Percentiles rank a stretch among this genome's conserved stretches.
These are phyloP conservation scores for Epicoccum sorghinum DNA, from an alignment of 2,329 filamentous ascomycete genomes.

Conservation along the genomic window DNA sequence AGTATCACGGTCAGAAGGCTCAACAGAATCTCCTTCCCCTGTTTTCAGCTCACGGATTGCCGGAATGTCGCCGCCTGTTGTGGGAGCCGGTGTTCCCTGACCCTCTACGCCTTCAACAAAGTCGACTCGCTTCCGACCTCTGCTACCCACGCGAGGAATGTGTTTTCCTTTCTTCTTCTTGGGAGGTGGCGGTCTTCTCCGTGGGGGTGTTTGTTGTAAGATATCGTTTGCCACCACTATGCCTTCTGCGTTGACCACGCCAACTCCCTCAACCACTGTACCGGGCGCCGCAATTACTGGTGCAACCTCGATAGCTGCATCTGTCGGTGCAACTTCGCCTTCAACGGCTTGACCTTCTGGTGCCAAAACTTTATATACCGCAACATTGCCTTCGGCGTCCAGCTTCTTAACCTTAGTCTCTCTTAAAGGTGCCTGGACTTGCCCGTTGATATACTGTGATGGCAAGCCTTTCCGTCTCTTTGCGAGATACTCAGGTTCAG, in stretches of 20 bases:
- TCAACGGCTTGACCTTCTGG: conserved; percentile 79
- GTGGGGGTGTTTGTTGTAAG: conserved; percentile 57
- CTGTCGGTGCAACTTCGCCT: conserved; percentile 74
- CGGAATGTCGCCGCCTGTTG: conserved; percentile 30
- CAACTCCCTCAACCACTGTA: conserved; percentile 64
- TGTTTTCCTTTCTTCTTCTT: conserved; percentile 78
- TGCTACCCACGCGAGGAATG: conserved; percentile 72
- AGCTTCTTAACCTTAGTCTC: conserved; percentile 80
- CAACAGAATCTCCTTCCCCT: conserved; percentile 48
- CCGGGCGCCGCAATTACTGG: conserved; percentile 59
- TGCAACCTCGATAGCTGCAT: conserved; percentile 54
- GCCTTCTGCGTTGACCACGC: conserved; percentile 66
- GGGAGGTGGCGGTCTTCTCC: conserved; percentile 73
- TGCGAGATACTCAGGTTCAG: conserved; percentile 67
- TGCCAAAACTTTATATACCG: conserved; percentile 82
- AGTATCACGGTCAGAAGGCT: conserved; percentile 47
- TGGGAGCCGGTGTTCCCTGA: conserved; percentile 35
- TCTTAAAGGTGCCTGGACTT: conserved; percentile 59
- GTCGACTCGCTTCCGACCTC: conserved; percentile 77
- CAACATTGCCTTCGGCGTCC: conserved; percentile 78
- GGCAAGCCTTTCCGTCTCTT: conserved; percentile 66
- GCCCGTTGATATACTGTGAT: conserved; percentile 46
- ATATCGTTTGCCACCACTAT: conserved; percentile 59
- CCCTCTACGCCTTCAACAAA: conserved; percentile 57
- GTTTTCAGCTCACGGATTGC: conserved; percentile 37